These are phyloP conservation scores for Clonostachys byssicola DNA, from an alignment of 2,329 filamentous ascomycete species.

Conservation along the genomic window DNA sequence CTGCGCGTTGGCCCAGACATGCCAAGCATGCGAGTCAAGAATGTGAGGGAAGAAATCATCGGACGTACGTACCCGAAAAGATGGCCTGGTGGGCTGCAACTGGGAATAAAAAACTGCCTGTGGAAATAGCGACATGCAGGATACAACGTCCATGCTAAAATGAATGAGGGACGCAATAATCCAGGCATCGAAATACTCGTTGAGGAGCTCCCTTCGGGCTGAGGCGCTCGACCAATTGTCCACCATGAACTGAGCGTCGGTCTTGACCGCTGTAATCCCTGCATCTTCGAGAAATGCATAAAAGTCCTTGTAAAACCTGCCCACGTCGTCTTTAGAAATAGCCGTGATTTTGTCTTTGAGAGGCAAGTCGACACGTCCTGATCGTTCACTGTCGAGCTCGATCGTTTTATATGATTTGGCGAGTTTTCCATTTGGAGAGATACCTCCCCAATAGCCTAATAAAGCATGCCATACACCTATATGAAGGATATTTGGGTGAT, in stretches of 20 bases:
- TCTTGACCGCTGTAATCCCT: constrained; percentile 86
- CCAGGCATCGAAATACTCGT: constrained; percentile 83
- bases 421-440: constrained; percentile 70
- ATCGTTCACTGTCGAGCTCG: constrained; percentile 28
- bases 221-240: constrained; percentile 69
- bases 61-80: constrained; percentile 77
- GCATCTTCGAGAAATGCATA: constrained; percentile 72
- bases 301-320: constrained; percentile 83
- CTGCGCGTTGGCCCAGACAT: constrained; percentile 91
- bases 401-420: constrained; percentile 76
- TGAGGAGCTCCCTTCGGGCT: constrained; percentile 67
- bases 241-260: constrained; percentile 86
- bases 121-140: constrained; percentile 91
- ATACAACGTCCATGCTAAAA: constrained; percentile 75
- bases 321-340: constrained; percentile 70
- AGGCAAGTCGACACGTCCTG: constrained; percentile 37
- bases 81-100: constrained; percentile 69
- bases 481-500: constrained; percentile 71
- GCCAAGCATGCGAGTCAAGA: constrained; percentile 82
- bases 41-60: constrained; percentile 89
- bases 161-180: constrained; percentile 70
- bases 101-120: constrained; percentile 84
- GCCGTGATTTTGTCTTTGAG: constrained; percentile 65
- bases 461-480: constrained; percentile 95
- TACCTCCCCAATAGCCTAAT: constrained; percentile 85